phyloP scores from a whole-genome alignment of 352 stramenopile genomes.

The Pythium aristosporum region DNA sequence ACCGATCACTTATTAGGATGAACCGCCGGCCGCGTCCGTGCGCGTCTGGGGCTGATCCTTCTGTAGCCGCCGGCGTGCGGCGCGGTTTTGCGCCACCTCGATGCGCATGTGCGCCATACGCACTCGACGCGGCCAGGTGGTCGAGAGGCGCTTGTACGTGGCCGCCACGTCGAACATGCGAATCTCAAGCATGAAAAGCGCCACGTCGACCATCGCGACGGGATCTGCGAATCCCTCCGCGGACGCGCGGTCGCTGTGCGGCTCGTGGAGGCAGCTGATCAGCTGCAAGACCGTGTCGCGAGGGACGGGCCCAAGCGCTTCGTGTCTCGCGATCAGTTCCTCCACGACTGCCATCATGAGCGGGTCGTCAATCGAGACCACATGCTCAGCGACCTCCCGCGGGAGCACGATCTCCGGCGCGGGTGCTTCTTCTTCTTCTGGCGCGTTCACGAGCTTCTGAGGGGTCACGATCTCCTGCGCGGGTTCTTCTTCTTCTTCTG shows the following conservation, averaged over 20 bases:
- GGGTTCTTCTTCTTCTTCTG: too few relatives aligned
- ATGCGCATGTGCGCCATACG: too few relatives aligned
- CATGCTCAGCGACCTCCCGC: background rate
- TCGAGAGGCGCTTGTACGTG: too few relatives aligned
- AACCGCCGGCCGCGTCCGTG: too few relatives aligned
- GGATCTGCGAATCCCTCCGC: too few relatives aligned
- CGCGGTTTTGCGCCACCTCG: too few relatives aligned
- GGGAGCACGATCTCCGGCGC: background rate
- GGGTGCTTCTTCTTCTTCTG: background rate
- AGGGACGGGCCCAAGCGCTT: background rate
- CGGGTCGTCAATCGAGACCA: background rate
- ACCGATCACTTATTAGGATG: too few relatives aligned
- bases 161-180: background rate
- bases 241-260: background rate
- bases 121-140: too few relatives aligned
- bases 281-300: conserved; percentile 3
- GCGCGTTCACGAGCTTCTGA: too few relatives aligned
- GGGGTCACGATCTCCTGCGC: too few relatives aligned
- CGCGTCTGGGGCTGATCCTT: too few relatives aligned
- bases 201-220: background rate
- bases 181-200: background rate
- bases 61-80: too few relatives aligned
- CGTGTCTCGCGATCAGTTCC: background rate
- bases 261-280: background rate
- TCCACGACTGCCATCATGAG: background rate